Evolutionary conservation across 1,139 yeast species (phyloP), one percentile per base, ranked within the genome.

Genomic region (Schwanniomyces etchellsii): DNA sequence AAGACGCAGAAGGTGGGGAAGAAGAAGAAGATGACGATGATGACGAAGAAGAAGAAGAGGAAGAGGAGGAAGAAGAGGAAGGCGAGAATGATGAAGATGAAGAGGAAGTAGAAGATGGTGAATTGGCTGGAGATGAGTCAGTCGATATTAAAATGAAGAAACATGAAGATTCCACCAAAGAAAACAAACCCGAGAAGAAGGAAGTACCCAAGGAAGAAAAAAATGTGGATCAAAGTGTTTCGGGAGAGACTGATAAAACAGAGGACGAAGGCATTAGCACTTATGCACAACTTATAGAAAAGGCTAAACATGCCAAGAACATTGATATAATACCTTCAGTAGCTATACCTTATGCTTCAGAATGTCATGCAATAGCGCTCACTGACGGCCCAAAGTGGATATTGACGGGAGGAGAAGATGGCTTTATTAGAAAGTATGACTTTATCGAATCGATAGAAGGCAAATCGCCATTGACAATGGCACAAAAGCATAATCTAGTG

Each of bases 371-470:
- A 5, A 49, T 91, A 31, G 82, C 93, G 5, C 65, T 88, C 33
- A 75, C 95, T 1, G 77, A 75, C 48, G 95, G 95, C 5, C 81
- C 91, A 28, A 81, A 81, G 49, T 89, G 89, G 82, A 67, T 91
- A 33, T 78, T 89, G 46, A 81, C 96, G 1, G 99, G 99, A 14
- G 98, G 98, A 4, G 93, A 85, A 42, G 99, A 91, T 53, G 99
- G 99, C 9, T 85, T 79, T 46, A 83, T 91, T 26, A 64, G 98
- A 30, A 85, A 84, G 49, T 91, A 81, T 56, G 96, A 93, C 54
- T 82, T 91, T 41, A 71, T 80, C 28, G 81, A 81, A 23, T 82
- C 96, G 1, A 74, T 91, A 16, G 89, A 84, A 45, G 97, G 97
- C n/a, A 84, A 83, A 47, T 64, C 83, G 4, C 93, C 94, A 3